Evolutionary conservation across 768 basidiomycete species (phyloP).

Genomic region (Gymnopilus junonius): DNA sequence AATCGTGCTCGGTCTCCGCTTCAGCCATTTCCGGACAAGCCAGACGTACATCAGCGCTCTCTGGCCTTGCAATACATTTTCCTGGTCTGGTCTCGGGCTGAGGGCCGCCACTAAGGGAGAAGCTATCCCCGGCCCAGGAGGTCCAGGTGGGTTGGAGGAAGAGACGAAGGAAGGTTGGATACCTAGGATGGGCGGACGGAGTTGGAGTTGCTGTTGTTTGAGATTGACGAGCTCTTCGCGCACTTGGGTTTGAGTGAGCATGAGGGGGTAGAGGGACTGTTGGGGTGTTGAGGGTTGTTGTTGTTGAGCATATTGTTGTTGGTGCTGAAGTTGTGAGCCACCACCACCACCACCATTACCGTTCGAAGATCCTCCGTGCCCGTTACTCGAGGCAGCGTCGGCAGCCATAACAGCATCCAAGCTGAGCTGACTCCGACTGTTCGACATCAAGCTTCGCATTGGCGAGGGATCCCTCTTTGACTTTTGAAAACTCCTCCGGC

Average conservation of each 20-base stretch:
- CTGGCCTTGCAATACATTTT: constrained; percentile 25
- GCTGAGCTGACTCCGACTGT: constrained; percentile 26
- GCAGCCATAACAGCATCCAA: constrained; percentile 13
- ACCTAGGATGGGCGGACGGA: constrained; percentile 56
- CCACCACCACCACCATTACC: background rate
- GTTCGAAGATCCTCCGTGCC: background rate
- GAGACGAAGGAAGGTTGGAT: constrained; percentile 70
- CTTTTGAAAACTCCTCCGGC: background rate
- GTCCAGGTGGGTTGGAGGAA: constrained; percentile 37
- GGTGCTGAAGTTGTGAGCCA: background rate
- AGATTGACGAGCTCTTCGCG: constrained; percentile 19
- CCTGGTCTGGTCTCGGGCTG: constrained; percentile 22
- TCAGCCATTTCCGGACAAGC: constrained; percentile 78
- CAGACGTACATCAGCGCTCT: constrained; percentile 71
- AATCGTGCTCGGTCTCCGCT: constrained; percentile 46
- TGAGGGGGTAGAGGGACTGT: constrained; percentile 9
- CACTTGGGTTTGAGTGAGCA: constrained; percentile 15
- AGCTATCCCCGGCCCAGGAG: constrained; percentile 27
- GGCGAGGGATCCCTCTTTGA: constrained; percentile 18
- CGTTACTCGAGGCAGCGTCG: constrained; percentile 7
- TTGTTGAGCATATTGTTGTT: no score
- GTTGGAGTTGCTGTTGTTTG: constrained; percentile 33
- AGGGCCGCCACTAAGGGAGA: constrained; percentile 23
- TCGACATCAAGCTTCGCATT: constrained; percentile 24
- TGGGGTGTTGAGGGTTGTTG: background rate